Evolutionary conservation across 2,329 filamentous ascomycete species (phyloP).

Genomic region (Tolypocladium ophioglossoides): DNA sequence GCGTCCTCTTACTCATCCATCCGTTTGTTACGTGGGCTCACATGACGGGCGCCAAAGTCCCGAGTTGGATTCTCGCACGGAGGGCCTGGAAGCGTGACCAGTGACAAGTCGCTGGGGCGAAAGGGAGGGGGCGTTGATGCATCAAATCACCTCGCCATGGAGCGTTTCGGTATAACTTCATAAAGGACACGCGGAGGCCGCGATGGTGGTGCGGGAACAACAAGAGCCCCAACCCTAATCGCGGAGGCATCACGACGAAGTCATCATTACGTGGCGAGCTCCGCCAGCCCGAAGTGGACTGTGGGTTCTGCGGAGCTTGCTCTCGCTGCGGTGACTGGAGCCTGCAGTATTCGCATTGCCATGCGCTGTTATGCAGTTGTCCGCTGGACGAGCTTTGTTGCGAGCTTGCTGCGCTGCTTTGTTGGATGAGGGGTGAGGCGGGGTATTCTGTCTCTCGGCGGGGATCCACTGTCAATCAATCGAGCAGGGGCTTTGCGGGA

Average conservation of each 20-base stretch:
- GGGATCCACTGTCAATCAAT: neutral
- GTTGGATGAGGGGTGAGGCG: neutral
- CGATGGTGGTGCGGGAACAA: conserved; percentile 1
- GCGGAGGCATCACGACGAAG: neutral
- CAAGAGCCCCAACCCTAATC: neutral
- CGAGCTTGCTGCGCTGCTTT: neutral
- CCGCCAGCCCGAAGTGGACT: too few relatives aligned
- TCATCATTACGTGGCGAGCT: neutral
- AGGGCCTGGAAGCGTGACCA: neutral
- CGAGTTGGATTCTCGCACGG: neutral
- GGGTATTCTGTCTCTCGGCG: neutral
- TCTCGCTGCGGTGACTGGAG: neutral
- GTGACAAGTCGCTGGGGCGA: neutral
- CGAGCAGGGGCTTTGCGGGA: neutral
- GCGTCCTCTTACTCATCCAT: neutral
- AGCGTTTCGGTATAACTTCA: neutral
- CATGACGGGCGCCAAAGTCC: conserved; percentile 2
- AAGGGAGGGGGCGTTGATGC: neutral
- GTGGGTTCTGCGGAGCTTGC: neutral
- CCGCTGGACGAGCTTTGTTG: too few relatives aligned
- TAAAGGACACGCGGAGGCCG: neutral
- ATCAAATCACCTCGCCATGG: neutral
- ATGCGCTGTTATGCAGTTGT: neutral
- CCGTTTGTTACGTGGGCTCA: conserved; percentile 1
- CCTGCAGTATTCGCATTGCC: neutral